A percentile compares a stretch with the other conserved stretches of the same genome.
Evolutionary conservation across 768 basidiomycete species (phyloP).

Genomic region (Leccinellum rugosiceps): DNA sequence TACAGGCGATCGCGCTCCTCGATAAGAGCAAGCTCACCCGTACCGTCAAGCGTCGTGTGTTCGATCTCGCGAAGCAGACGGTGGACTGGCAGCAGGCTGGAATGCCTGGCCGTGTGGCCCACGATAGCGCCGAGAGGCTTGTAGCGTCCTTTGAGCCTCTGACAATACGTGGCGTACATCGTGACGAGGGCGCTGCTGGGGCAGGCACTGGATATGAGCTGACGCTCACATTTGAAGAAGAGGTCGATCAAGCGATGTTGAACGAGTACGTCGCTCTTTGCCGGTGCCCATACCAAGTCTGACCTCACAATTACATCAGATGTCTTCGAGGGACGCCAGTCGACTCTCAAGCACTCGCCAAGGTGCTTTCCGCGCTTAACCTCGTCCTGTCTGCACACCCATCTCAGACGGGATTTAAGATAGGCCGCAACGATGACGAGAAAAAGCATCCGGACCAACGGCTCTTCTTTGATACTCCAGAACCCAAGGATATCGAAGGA

Average conservation of each 20-base stretch:
- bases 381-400: slow-evolving; percentile 43
- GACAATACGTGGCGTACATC: slow-evolving; percentile 34
- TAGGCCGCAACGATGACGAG: slow-evolving; percentile 42
- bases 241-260: slow-evolving; percentile 30
- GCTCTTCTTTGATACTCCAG: slow-evolving; percentile 38
- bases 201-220: slow-evolving; percentile 36
- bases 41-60: slow-evolving; percentile 41
- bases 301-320: slow-evolving; percentile 32
- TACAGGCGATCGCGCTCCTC: slow-evolving; percentile 31
- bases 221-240: slow-evolving; percentile 36
- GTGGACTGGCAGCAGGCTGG: slow-evolving; percentile 36
- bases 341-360: slow-evolving; percentile 53
- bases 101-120: slow-evolving; percentile 39
- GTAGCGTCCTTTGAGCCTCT: slow-evolving; percentile 39
- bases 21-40: slow-evolving; percentile 18
- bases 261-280: background rate
- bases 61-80: slow-evolving; percentile 42
- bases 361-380: slow-evolving; percentile 47
- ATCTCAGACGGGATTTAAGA: slow-evolving; percentile 38
- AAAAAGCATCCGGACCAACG: slow-evolving; percentile 32
- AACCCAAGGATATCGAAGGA: slow-evolving; percentile 38
- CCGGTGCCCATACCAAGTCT: slow-evolving; percentile 26
- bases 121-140: slow-evolving; percentile 43
- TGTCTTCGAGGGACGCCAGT: slow-evolving; percentile 54
- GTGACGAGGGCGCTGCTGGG: slow-evolving; percentile 31